These are phyloP conservation scores for Quercus agrifolia DNA, from an alignment of 306 rosid species.

Conservation along the genomic window DNA sequence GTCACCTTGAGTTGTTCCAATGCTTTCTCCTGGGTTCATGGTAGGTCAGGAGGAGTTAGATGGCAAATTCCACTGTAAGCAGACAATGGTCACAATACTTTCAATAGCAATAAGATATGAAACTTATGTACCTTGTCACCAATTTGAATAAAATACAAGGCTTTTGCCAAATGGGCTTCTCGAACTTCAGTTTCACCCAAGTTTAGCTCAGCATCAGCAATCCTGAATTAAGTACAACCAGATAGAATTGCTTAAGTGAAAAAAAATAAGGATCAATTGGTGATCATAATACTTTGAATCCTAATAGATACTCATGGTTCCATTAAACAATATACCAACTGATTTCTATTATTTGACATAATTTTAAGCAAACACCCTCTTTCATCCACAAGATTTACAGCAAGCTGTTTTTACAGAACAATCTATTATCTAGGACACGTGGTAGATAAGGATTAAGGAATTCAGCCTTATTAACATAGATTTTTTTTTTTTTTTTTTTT, in stretches of 20 bases:
- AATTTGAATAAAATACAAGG: constrained; percentile 80
- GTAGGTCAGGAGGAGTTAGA: not conserved
- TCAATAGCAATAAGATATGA: constrained; percentile 3
- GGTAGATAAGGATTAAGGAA: no score
- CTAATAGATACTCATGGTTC: not conserved
- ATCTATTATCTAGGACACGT: not conserved
- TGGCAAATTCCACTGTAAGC: constrained; percentile 3
- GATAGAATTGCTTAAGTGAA: constrained; percentile 7
- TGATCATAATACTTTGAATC: constrained; percentile 11
- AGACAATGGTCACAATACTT: not conserved
- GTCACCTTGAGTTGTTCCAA: constrained; percentile 91
- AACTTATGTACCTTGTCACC: constrained; percentile 74
- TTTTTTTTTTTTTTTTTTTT: no score
- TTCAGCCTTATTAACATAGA: no score
- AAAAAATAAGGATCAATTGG: not conserved
- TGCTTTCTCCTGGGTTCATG: constrained; percentile 68
- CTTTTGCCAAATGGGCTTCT: constrained; percentile 96
- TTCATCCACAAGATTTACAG: not conserved
- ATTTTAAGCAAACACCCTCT: not conserved
- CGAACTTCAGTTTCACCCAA: constrained; percentile 99
- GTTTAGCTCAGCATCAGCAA: constrained; percentile 97
- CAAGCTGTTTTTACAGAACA: not conserved
- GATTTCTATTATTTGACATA: not conserved
- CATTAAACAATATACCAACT: not conserved
- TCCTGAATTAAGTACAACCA: constrained; percentile 47